Evolutionary conservation across 768 basidiomycete genomes (phyloP).

Genomic region (Mycena capillaripes): DNA sequence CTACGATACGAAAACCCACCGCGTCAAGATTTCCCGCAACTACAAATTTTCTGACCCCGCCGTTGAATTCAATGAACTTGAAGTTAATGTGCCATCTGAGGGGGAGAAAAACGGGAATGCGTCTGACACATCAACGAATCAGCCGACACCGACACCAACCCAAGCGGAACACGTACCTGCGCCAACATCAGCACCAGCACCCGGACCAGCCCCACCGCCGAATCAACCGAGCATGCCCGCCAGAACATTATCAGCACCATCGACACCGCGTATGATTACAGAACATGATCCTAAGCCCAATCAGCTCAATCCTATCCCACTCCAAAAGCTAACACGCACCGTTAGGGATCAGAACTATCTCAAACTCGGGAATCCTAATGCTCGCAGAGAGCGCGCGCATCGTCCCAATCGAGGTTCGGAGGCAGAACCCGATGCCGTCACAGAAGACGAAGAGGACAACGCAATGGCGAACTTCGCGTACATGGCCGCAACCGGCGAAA

Average conservation of each 20-base stretch:
- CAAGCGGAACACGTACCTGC: not conserved
- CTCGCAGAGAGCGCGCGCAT: not conserved
- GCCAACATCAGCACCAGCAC: not conserved
- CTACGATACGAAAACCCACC: slow-evolving; percentile 12
- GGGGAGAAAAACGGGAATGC: no score
- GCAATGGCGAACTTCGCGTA: no score
- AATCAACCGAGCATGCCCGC: not conserved
- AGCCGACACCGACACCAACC: no score
- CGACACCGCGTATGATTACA: not conserved
- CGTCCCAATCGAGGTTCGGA: not conserved
- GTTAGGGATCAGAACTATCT: not conserved
- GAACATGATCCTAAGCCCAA: not conserved
- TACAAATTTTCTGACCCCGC: not conserved
- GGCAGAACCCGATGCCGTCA: not conserved
- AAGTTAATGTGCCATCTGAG: not conserved
- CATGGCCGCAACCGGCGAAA: no score
- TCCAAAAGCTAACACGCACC: not conserved
- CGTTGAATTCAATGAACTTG: not conserved
- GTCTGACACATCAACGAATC: not conserved
- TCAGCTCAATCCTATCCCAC: slow-evolving; percentile 7
- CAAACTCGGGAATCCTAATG: not conserved
- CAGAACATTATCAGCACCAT: not conserved
- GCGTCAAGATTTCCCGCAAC: slow-evolving; percentile 5
- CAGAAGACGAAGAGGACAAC: not conserved
- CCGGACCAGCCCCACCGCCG: not conserved